Percentiles rank a stretch among this genome's conserved stretches.
These are phyloP conservation scores for Krasilnikovozyma curviuscula DNA, from an alignment of 768 basidiomycete genomes.

Conservation along the genomic window DNA sequence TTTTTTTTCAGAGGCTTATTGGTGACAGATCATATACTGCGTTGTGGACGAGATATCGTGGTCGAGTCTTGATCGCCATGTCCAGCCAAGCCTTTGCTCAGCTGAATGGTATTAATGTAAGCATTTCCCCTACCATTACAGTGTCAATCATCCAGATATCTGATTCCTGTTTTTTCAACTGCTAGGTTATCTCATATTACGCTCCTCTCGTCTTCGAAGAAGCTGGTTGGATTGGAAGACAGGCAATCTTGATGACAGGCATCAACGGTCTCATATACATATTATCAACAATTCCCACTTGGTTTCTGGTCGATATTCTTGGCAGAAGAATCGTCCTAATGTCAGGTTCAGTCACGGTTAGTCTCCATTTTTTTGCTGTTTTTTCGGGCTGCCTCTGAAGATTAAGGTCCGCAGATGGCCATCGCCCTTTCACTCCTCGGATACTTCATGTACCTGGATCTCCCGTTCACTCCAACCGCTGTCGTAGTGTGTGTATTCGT, in stretches of 20 bases:
- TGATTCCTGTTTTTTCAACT: not conserved
- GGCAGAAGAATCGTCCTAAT: conserved; percentile 73
- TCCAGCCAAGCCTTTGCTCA: conserved; percentile 91
- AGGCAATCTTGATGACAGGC: conserved; percentile 88
- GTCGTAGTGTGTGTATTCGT: conserved; percentile 77
- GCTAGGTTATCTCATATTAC: conserved; percentile 78
- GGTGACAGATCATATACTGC: conserved; percentile 53
- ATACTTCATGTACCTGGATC: conserved; percentile 84
- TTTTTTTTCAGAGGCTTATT: conserved; percentile 41
- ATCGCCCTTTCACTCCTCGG: conserved; percentile 58
- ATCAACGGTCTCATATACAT: conserved; percentile 47
- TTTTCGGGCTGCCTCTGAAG: not conserved
- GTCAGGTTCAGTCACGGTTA: conserved; percentile 58
- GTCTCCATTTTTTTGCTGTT: conserved; percentile 17
- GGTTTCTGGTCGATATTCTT: conserved; percentile 85
- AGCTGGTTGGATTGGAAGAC: conserved; percentile 86
- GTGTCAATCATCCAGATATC: not conserved
- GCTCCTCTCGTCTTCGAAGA: conserved; percentile 85
- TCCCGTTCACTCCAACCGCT: conserved; percentile 61
- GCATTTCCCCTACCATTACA: not conserved
- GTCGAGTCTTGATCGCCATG: conserved; percentile 79
- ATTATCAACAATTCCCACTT: conserved; percentile 54
- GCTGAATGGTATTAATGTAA: conserved; percentile 26
- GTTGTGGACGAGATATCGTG: conserved; percentile 77
- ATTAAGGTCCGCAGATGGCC: conserved; percentile 48